Base-by-base conservation (phyloP, 1,139 yeast species). In the Lodderomyces jiufengensis region DNA sequence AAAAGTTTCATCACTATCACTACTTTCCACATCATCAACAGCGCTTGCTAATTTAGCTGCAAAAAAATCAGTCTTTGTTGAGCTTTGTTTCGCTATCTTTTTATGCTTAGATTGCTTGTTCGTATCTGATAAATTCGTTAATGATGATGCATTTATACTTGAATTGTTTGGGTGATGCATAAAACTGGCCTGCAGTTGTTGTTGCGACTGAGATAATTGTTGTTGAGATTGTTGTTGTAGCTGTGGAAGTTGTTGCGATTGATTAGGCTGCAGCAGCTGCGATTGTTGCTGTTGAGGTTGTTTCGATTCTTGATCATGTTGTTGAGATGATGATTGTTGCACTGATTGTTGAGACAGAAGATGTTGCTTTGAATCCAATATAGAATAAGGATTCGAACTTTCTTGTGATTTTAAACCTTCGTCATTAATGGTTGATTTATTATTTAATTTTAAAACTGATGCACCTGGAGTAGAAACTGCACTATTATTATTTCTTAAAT, bases 41-140 rank as follows among this genome's bases (percentile, higher is more conserved):
- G 97, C 97, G 45, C 88, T 82, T 6, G 97, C 97, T 44, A 90
- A 66, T 49, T 84, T 84, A 1, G 97, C 97, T 9, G 97, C 97
- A 61, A 90, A 90, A 40, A 86, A 80, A 52, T 90, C 97, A 0
- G 96, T 92, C 53, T 88, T 76, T 4, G 95, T 68, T 29, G 62
- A 73, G 46, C 46, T 58, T 36, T 60, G 63, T 33, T 57, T 59
- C 2, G 57, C 45, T 4, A 47, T 42, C 33, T 51, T 55, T 37
- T 54, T 57, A 13, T 32, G 43, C 23, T 45, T 49, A n/a, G 38
- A 37, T 32, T 49, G 52, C 29, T 28, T 44, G 20, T 36, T 34
- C 12, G 39, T 25, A 5, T 33, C 42, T 12, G 11, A 31, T 24
- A 30, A 16, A 21, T 31, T 37, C 9, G 34, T 30, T 8, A 30